A percentile compares a stretch with the other conserved stretches of the same genome.
These are phyloP conservation scores for Komagataella phaffii DNA, from an alignment of 805 yeast genomes.

Conservation along the genomic window DNA sequence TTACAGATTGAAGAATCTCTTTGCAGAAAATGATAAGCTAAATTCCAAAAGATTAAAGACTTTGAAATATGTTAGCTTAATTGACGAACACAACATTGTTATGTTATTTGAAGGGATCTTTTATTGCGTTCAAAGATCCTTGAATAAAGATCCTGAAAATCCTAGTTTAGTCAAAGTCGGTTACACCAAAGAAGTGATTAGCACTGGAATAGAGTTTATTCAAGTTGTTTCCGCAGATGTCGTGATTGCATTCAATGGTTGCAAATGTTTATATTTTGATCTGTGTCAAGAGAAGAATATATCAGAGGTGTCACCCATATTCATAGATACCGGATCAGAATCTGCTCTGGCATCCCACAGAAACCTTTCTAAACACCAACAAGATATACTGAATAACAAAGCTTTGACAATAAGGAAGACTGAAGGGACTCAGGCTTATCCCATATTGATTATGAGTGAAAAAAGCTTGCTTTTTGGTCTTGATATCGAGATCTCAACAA, in stretches of 20 bases:
- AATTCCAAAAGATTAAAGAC: background rate
- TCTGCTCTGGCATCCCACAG: background rate
- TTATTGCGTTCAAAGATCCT: background rate
- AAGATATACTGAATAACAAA: background rate
- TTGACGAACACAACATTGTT: background rate
- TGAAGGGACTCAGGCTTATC: slow-evolving; percentile 28
- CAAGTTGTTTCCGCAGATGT: slow-evolving; percentile 5
- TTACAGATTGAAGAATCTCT: slow-evolving; percentile 3
- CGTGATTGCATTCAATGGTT: slow-evolving; percentile 19
- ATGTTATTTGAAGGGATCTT: background rate
- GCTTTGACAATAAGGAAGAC: slow-evolving; percentile 9
- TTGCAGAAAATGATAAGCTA: background rate
- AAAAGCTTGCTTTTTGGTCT: slow-evolving; percentile 36
- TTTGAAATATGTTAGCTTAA: background rate
- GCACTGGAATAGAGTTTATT: slow-evolving; percentile 14
- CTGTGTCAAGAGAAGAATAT: slow-evolving; percentile 10
- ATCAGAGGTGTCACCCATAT: slow-evolving; percentile 13
- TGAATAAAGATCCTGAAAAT: background rate
- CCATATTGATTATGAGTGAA: slow-evolving; percentile 28
- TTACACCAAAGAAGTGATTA: slow-evolving; percentile 15
- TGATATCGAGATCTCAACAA: slow-evolving; percentile 22
- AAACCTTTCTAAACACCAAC: background rate
- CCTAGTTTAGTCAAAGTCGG: slow-evolving; percentile 6
- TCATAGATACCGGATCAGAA: slow-evolving; percentile 17
- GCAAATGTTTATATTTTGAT: slow-evolving; percentile 17